Evolutionary conservation across 441 rosid genomes (phyloP).

Genomic region (Pelargonium fulgidum): DNA sequence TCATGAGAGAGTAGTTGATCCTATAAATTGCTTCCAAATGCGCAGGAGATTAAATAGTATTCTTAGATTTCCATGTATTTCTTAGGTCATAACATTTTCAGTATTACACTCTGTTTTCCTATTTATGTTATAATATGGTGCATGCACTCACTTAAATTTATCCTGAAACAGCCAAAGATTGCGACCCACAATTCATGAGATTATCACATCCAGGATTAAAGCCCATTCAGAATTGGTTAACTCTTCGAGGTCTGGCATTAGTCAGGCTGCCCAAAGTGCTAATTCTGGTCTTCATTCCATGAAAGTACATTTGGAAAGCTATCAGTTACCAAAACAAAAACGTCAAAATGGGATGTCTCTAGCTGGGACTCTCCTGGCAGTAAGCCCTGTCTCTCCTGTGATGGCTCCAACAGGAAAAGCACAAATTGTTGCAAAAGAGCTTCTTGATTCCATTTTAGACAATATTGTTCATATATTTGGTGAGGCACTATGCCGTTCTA

Average conservation of each 20-base stretch:
- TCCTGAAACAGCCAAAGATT: constrained; percentile 70
- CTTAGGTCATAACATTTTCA: constrained; percentile 10
- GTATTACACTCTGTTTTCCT: neutral
- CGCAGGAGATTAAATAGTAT: neutral
- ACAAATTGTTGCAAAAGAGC: constrained; percentile 79
- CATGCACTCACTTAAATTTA: constrained; percentile 12
- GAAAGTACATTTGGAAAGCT: constrained; percentile 66
- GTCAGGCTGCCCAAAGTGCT: constrained; percentile 45
- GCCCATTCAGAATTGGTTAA: constrained; percentile 52
- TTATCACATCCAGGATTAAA: constrained; percentile 81
- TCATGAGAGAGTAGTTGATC: no score
- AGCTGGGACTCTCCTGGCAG: constrained; percentile 64
- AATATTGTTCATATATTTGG: constrained; percentile 78
- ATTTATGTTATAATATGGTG: neutral
- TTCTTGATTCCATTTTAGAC: constrained; percentile 87
- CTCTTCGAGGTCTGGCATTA: constrained; percentile 53
- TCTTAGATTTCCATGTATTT: neutral
- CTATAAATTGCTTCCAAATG: neutral
- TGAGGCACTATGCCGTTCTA: constrained; percentile 29
- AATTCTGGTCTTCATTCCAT: constrained; percentile 42
- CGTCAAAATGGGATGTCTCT: constrained; percentile 69
- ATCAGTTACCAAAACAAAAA: constrained; percentile 62
- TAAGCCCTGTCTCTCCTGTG: constrained; percentile 87
- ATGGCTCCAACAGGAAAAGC: constrained; percentile 99
- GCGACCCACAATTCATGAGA: constrained; percentile 94